Base-by-base conservation (phyloP, 352 stramenopile genomes). In the Phytophthora ramorum region DNA sequence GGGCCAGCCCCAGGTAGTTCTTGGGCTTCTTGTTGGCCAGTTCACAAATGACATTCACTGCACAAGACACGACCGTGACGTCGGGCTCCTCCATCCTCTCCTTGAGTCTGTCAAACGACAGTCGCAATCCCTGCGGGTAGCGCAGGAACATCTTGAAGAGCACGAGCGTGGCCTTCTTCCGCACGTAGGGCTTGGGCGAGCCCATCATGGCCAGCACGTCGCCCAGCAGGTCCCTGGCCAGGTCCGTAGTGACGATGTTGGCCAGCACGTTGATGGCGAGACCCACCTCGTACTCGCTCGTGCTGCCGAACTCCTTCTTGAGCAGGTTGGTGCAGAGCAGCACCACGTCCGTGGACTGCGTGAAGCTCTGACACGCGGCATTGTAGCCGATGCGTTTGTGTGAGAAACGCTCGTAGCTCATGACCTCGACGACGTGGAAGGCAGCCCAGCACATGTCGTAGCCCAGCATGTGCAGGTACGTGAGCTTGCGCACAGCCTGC, bases 11-110 rank as follows among this genome's bases (percentile, higher is more conserved):
- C 34, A 99, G 65, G 82, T 99, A 99, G 75, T 99, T 99, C 68
- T 97, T 98, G 13, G 98, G 97, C 69, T 99, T 99, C 71, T 99
- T 99, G 81, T 99, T 97, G 13, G 95, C 94, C 45, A 99, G 79
- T 76, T 99, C 98, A 54, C 97, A 99, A 63, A 99, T 99, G 14
- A 99, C 97, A 77, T 99, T 99, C 3, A 99, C 97, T 0, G 98
- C 96, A 71, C 97, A 99, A 5, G 90, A 98, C 4, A 99, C 95
- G 40, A 99, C 98, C 7, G 93, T 95, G 10, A 98, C 94, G 61
- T 99, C 96, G 0, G 84, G 76, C 75, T 99, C 98, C 53, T 98
- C 93, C 65, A 99, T 94, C 53, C 95, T 91, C 48, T 97, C 81
- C 70, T 99, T 98, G 34, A 99, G 92, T 66, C 93, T 87, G 70